Evolutionary conservation across 176 grass and related monocot genomes (phyloP).

Genomic region (barley (Hordeum vulgare)): MorexV3_pseudomolecules_assembly NC_058523.1:176733615-176734114

Average conservation of each 20-base stretch:
- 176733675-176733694: conserved; percentile 60
- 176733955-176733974: conserved; percentile 83
- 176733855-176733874: conserved; percentile 5
- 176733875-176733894: conserved; percentile 5
- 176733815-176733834: neutral
- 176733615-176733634: conserved; percentile 69
- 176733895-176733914: conserved; percentile 51
- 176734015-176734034: neutral
- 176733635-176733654: conserved; percentile 85
- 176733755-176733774: neutral
- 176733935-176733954: conserved; percentile 97
- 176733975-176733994: conserved; percentile 91
- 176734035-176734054: conserved; percentile 4
- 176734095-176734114: neutral
- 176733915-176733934: conserved; percentile 74
- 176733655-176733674: conserved; percentile 65
- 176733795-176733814: conserved; percentile 2
- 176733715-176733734: conserved; percentile 27
- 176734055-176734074: neutral
- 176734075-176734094: neutral
- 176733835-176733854: neutral
- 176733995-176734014: conserved; percentile 78
- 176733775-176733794: neutral
- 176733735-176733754: neutral
- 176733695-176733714: conserved; percentile 69